Base-by-base conservation (phyloP, 768 basidiomycete genomes). In the Pleurotus cornucopiae region DNA sequence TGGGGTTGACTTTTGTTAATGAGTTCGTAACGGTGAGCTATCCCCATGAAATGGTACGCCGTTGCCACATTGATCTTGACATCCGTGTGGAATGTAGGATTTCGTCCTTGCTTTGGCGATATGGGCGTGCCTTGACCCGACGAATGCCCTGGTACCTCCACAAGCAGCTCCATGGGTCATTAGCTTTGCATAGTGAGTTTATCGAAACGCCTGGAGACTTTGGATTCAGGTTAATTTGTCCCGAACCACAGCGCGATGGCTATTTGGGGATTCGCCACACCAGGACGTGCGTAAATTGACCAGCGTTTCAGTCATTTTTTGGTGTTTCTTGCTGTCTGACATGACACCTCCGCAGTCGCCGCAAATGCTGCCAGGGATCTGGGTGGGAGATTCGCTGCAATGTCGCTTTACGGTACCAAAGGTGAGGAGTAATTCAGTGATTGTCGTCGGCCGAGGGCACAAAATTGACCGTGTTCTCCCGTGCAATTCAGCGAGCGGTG, bases 331-430 rank as follows among this genome's bases (percentile, higher is more conserved):
- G 38, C 43, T n/a, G n/a, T n/a, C n/a, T 30, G 30, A 34, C 57
- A 34, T 21, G 46, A 3, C 7, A 34, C 3, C 30, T 34, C 45
- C 58, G 6, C 55, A 83, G 79, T 89, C 43, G 75, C 83, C 13
- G 73, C 85, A 34, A 89, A 89, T 67, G 69, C 83, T 2, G 85
- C 86, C 21, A 84, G 87, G 62, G 87, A 89, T 64, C 26, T 89
- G 40, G 87, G 86, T 16, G 83, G 77, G 5, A 80, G 86, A 13
- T 57, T 88, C 14, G 77, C 79, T 60, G 80, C 76, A 1, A 64
- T 89, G 67, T 74, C 83, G 3, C 77, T 88, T 54, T 88, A 81
- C 78, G 86, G 86, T n/a, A 63, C 34, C 1, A 63, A 65, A 59
- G 77, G 77, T 76, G 57, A 20, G 66, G 0, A 9, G 20, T 20